Evolutionary conservation across 495 filamentous ascomycete genomes (phyloP), one percentile per base, ranked within the genome.

Genomic region (Aspergillus conjunctus): DNA sequence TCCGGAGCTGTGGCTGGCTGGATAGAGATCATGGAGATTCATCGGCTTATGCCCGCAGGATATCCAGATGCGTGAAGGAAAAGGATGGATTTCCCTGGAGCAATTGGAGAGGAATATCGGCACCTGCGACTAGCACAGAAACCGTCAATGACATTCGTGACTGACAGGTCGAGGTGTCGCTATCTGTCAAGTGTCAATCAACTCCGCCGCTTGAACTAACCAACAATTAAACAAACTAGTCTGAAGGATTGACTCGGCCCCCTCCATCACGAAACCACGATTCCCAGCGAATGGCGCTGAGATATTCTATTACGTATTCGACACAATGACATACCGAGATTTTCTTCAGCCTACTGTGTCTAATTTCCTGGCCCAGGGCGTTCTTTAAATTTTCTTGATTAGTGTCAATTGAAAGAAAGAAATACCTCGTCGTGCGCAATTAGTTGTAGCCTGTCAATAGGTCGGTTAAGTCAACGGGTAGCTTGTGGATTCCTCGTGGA

Each of bases 1-100:
- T 44, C 50, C 43, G 54, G 45, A 44, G 26, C n/a, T 20, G 54
- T 58, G 62, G 54, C 62, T 58, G 54, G 58, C 53, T 56, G 54
- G 20, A 51, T 45, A 15, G 46, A 57, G 52, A 30, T 17, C 18
- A 49, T 32, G 31, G 8, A 51, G 12, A 51, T 7, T 51, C 49
- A 31, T 48, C 44, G 8, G 39, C 39, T 43, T 14, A 21, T 48
- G n/a, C n/a, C 20, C 21, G 44, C 7, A 22, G 44, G 44, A 48
- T 22, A 48, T 14, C 1, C 10, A 1, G 44, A 21, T 20, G 44
- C 26, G 26, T 26, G 18, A 48, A 21, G 44, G 10, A 48, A 48
- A 48, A 17, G 11, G n/a, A 22, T 11, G 20, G 44, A 26, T 26
- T 7, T 48, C 44, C 10, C n/a, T 48, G 15, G 7, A 48, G 20